These are phyloP conservation scores for Xylaria sp. DNA, from an alignment of 2,329 filamentous ascomycete genomes.

Conservation along the genomic window DNA sequence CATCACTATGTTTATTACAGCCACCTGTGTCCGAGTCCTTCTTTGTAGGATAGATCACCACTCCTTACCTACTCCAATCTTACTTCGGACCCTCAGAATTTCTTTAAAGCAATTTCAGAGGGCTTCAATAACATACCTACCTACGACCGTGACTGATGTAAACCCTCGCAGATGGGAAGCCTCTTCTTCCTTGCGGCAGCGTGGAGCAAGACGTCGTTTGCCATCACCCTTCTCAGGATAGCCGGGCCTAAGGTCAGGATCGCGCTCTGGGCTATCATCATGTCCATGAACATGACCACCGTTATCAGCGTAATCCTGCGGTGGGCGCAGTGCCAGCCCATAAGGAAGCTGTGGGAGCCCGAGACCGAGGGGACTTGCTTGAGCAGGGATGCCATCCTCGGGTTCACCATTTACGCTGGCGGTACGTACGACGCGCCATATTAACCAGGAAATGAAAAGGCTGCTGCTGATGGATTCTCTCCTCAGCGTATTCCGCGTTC, in stretches of 20 bases:
- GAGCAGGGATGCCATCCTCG: conserved; percentile 19
- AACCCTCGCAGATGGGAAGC: conserved; percentile 28
- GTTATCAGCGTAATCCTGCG: conserved; percentile 31
- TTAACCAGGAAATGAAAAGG: background rate
- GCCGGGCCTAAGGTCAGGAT: conserved; percentile 30
- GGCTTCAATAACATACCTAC: background rate
- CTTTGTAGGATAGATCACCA: no score
- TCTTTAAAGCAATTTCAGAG: background rate
- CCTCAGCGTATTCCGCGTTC: conserved; percentile 32
- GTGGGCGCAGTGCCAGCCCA: conserved; percentile 23
- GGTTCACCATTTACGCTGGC: conserved; percentile 24
- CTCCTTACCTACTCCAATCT: no score
- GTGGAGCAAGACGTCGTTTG: conserved; percentile 46
- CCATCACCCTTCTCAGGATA: conserved; percentile 39
- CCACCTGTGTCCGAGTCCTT: no score
- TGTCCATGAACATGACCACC: conserved; percentile 34
- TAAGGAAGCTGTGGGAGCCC: conserved; percentile 15
- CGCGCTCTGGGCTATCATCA: conserved; percentile 38
- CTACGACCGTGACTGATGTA: conserved; percentile 2
- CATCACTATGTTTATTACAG: no score
- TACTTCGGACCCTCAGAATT: background rate
- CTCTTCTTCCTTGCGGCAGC: conserved; percentile 38
- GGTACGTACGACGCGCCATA: conserved; percentile 9
- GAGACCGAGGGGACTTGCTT: conserved; percentile 18
- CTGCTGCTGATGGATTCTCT: conserved; percentile 3